Base-by-base conservation (phyloP, 2,329 filamentous ascomycete species). In the Dryadomyces sulphureus region DNA sequence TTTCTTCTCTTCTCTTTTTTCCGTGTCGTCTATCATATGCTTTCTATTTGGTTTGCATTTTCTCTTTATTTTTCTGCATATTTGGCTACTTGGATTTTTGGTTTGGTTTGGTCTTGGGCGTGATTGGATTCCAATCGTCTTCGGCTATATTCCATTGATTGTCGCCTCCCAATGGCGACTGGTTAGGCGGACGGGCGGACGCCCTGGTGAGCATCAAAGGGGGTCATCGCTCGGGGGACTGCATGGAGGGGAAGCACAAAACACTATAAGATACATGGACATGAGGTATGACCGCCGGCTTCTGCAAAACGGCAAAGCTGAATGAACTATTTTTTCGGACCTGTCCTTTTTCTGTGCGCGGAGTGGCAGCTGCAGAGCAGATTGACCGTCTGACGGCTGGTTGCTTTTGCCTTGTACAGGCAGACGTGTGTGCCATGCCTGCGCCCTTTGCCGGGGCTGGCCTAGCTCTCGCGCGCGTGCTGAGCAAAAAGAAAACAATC, bases 351-450 rank as follows among this genome's bases (percentile, higher is more conserved):
- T 30, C 12, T 30, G 25, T 35, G n/a, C n/a, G n/a, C n/a, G n/a
- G 61, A 80, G 92, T 54, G 83, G 85, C 64, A 83, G 85, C 84
- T 89, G 22, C 24, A 34, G 35, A 5, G 27, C 22, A 19, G 9
- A 14, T 17, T 4, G 6, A 14, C 27, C 27, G 27, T 7, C n/a
- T n/a, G n/a, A n/a, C n/a, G n/a, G n/a, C n/a, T n/a, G n/a, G n/a
- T n/a, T n/a, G n/a, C n/a, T n/a, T n/a, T n/a, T n/a, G n/a, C 25
- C 25, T 12, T 30, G 25, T 12, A 7, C 7, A 7, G 25, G 7
- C 25, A 7, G 25, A 7, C 12, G 11, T 32, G 27, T 14, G 9
- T 32, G 27, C 25, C 12, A 30, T 32, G 27, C 27, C 27, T 4
- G 27, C 27, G 27, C 27, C 27, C 11, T 32, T 32, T 32, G 11